These are phyloP conservation scores for Phytophthora tentaculata DNA, from an alignment of 352 stramenopile genomes.

Conservation along the genomic window DNA sequence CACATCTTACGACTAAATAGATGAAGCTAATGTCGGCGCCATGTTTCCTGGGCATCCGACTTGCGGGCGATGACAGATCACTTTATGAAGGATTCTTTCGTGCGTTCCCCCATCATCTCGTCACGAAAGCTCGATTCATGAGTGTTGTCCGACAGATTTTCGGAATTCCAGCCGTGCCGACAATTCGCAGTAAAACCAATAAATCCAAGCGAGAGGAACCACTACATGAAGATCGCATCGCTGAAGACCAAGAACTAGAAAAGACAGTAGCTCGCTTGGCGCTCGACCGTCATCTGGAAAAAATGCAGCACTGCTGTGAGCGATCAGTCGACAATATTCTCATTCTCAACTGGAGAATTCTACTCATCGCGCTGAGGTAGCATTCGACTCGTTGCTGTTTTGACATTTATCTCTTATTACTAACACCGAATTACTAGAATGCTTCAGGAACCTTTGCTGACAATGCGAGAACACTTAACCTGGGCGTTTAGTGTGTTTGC, in stretches of 20 bases:
- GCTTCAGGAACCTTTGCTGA: constrained; percentile 63
- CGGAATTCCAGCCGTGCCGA: constrained; percentile 37
- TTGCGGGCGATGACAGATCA: constrained; percentile 64
- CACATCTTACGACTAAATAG: constrained; percentile 14
- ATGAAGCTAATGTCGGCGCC: constrained; percentile 46
- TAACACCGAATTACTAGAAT: constrained; percentile 32
- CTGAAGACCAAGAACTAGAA: constrained; percentile 13
- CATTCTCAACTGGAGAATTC: constrained; percentile 71
- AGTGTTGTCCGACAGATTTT: constrained; percentile 70
- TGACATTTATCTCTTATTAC: not conserved
- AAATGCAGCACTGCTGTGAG: constrained; percentile 70
- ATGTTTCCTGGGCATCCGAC: constrained; percentile 52
- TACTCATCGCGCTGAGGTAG: constrained; percentile 66
- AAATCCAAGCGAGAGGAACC: constrained; percentile 2
- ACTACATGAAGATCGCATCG: constrained; percentile 9
- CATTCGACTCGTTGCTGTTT: not conserved
- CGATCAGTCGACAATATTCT: constrained; percentile 52
- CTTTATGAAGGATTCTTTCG: constrained; percentile 78
- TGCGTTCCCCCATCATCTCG: constrained; percentile 70
- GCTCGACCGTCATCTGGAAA: constrained; percentile 64
- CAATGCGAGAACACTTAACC: constrained; percentile 55
- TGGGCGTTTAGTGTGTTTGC: constrained; percentile 69
- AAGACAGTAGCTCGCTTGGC: constrained; percentile 12
- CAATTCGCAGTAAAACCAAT: constrained; percentile 24
- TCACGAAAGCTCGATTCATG: constrained; percentile 70